Evolutionary conservation across 140 eudicot species (phyloP), one percentile per base, ranked within the genome.

Genomic region (Oenanthe javanica): DNA sequence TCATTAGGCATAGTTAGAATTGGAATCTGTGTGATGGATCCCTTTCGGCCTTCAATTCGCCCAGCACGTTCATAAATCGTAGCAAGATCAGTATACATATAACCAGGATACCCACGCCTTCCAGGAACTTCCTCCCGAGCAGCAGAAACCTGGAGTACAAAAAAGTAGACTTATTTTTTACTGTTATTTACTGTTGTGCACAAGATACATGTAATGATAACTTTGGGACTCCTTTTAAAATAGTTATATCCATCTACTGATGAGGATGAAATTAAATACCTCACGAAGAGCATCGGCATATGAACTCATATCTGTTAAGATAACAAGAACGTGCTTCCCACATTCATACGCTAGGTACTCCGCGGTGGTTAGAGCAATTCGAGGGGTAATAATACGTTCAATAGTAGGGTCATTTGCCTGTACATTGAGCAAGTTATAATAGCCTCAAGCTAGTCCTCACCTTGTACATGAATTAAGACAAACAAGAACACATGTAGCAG

Each of bases 231-330:
- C 46, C 46, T 31, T 66, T 36, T 13, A 31, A 13, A 38, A 25
- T 31, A 5, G 51, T 43, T 23, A 42, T 51, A 21, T 8, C 18
- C 25, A n/a, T 14, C 25, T 18, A 16, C 31, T 19, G 71, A 45
- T 57, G 69, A 48, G 78, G 21, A 49, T 52, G 42, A 50, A 45
- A 14, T 3, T 49, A 10, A n/a, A 83, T 92, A 94, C 98, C 96
- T 94, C 98, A 85, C 98, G 98, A 87, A 94, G 98, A 75, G 98
- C 98, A 88, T 94, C 98, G 72, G 98, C 98, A 82, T 94, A 94
- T 69, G 98, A 94, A 83, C 98, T 94, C 98, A 94, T 94, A 77
- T 94, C 98, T 46, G 98, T 94, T 82, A 94, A 87, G 78, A 94
- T 94, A 83, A 94, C 98, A 85, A 94, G 98, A 83, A 94, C 98